Evolutionary conservation across 345 rosid genomes (phyloP), one percentile per base, ranked within the genome.

Genomic region (Sisymbrium irio): DNA sequence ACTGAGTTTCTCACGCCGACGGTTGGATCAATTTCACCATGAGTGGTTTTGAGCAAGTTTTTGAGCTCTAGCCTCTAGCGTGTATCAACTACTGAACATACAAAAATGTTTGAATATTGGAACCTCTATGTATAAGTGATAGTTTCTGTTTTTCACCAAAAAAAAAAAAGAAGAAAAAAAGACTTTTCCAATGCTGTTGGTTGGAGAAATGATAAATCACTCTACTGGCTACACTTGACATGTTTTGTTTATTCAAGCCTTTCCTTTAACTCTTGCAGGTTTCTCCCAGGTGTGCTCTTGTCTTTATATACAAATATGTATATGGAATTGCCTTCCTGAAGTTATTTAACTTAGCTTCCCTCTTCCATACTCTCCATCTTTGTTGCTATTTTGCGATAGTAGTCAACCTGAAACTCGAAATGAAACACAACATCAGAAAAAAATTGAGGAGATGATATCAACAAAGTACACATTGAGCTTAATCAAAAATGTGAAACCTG

Each of bases 351-450:
- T 49, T 88, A 71, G 64, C 74, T 74, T 0, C 51, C 22, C n/a
- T 49, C 25, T 41, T 88, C 95, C 88, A 92, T 71, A 18, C 84
- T 64, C 63, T 83, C 78, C 97, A 92, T 86, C 87, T 87, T 88
- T 77, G 83, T 20, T 8, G 95, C 87, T 77, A 92, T 83, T 73
- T 82, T 90, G 72, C 80, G 77, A 15, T 87, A 65, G 78, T 88
- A 92, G 74, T 92, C 95, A 6, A 72, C 28, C 76, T 82, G 81
- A 54, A 79, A 77, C 32, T 28, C 69, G 66, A 14, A 35, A 68
- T 35, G 32, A 22, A 50, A 10, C 19, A 25, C 32, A 22, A 11
- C 32, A 12, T 50, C 40, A 22, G 3, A 11, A 22, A 12, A 22
- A 12, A 51, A 3, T n/a, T n/a, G 2, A 25, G 7, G 25, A 9